Conservation (phyloP, 305 asterid genomes). For the Fraxinus dipetala region DNA sequence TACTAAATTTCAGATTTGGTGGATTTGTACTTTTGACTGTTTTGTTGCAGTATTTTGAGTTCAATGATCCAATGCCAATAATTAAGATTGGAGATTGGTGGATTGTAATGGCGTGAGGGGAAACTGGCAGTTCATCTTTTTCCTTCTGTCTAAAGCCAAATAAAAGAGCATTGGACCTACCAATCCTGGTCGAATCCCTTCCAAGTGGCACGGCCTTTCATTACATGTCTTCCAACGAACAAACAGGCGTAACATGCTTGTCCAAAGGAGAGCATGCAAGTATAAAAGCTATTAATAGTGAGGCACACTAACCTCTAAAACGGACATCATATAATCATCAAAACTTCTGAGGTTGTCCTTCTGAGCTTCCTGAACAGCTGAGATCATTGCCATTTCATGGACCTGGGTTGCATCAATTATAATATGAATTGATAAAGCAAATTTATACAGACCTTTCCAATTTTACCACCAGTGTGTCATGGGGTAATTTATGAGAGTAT, state of each 20-base stretch:
- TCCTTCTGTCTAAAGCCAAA: neutral
- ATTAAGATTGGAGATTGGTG: neutral
- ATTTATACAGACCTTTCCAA: neutral
- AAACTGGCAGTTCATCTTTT: neutral
- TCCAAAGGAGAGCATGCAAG: neutral
- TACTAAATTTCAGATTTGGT: neutral
- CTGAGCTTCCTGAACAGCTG: slow-evolving; percentile 96
- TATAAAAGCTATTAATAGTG: neutral
- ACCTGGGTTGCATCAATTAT: slow-evolving; percentile 53
- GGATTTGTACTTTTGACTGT: neutral
- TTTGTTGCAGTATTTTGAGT: neutral
- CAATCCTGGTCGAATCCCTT: neutral
- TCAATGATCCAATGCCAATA: neutral
- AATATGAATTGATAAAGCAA: neutral
- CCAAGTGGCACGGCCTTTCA: neutral
- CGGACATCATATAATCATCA: slow-evolving; percentile 90
- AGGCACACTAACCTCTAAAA: slow-evolving; percentile 65
- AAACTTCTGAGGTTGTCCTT: slow-evolving; percentile 87
- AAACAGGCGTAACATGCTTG: neutral
- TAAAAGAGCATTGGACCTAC: neutral
- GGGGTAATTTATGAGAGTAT: neutral
- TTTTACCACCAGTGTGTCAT: neutral
- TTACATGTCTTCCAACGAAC: neutral
- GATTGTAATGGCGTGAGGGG: neutral
- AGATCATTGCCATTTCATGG: slow-evolving; percentile 97